These are phyloP conservation scores for Dictyostelium purpureum DNA, from an alignment of 78 protist genomes.

Conservation along the genomic window DNA sequence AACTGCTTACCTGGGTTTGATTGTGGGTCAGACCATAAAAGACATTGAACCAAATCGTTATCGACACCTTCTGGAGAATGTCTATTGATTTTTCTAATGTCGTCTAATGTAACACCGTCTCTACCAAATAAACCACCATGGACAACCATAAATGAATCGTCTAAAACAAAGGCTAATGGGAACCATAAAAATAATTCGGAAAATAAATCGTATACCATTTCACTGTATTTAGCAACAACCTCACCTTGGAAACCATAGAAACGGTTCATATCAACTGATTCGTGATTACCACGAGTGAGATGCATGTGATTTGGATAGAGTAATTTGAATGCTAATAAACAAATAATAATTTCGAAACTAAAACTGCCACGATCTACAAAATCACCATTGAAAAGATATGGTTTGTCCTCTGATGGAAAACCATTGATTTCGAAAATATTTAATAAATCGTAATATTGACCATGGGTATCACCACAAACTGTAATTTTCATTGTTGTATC, in stretches of 20 bases:
- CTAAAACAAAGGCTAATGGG: conserved; percentile 88
- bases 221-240: conserved; percentile 87
- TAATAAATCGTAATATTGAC: conserved; percentile 93
- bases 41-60: conserved; percentile 88
- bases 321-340: conserved; percentile 89
- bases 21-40: conserved; percentile 97
- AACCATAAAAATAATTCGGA: conserved; percentile 88
- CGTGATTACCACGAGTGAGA: conserved; percentile 97
- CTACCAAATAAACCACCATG: conserved; percentile 95
- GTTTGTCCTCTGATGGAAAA: conserved; percentile 79
- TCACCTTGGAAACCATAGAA: conserved; percentile 97
- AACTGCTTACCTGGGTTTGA: conserved; percentile 86
- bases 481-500: conserved; percentile 84
- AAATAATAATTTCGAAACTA: conserved; percentile 88
- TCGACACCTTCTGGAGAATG: conserved; percentile 84
- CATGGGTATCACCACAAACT: conserved; percentile 97
- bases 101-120: conserved; percentile 93
- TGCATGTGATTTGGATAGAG: conserved; percentile 89
- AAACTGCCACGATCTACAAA: conserved; percentile 93
- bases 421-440: conserved; percentile 95
- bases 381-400: conserved; percentile 97
- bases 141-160: conserved; percentile 54
- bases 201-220: conserved; percentile 79
- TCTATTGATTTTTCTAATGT: conserved; percentile 80
- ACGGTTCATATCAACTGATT: conserved; percentile 88